These are phyloP conservation scores for Leccinum subrobustum DNA, from an alignment of 1,284 basidiomycete genomes.

Conservation along the genomic window DNA sequence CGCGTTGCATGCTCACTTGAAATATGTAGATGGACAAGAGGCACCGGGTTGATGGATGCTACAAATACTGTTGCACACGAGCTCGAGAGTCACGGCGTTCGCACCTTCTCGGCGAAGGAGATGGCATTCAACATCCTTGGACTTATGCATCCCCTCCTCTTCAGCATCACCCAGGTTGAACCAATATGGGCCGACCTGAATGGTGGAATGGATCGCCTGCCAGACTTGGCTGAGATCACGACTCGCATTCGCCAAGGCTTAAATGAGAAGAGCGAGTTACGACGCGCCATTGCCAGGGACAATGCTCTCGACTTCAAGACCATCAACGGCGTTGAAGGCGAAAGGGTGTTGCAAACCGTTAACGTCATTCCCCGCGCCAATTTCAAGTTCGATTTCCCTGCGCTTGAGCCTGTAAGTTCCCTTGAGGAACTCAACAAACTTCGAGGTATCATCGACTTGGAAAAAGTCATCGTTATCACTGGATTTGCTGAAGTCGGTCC, in stretches of 20 bases:
- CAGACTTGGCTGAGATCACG: conserved; percentile 92
- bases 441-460: conserved; percentile 88
- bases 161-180: conserved; percentile 99
- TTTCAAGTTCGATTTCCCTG: conserved; percentile 94
- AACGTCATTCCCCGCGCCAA: conserved; percentile 95
- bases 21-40: conserved; percentile 82
- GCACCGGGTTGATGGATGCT: conserved; percentile 96
- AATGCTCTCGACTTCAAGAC: conserved; percentile 95
- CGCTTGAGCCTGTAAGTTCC: conserved; percentile 64
- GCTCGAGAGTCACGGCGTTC: conserved; percentile 90
- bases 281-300: conserved; percentile 90
- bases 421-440: conserved; percentile 76
- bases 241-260: conserved; percentile 80
- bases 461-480: conserved; percentile 94
- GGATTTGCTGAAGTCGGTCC: conserved; percentile 99
- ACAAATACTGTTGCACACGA: conserved; percentile 96
- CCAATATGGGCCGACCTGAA: conserved; percentile 98
- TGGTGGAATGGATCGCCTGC: conserved; percentile 95
- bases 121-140: conserved; percentile 99
- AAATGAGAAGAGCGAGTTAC: conserved; percentile 84
- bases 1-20: conserved; percentile 12
- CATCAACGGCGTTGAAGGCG: conserved; percentile 88
- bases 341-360: conserved; percentile 90
- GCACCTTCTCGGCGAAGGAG: conserved; percentile 98
- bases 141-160: conserved; percentile 98